A percentile compares a stretch with the other conserved stretches of the same genome.
These are phyloP conservation scores for Umbilicus rupestris DNA, from an alignment of 164 flowering plant species.

Conservation along the genomic window DNA sequence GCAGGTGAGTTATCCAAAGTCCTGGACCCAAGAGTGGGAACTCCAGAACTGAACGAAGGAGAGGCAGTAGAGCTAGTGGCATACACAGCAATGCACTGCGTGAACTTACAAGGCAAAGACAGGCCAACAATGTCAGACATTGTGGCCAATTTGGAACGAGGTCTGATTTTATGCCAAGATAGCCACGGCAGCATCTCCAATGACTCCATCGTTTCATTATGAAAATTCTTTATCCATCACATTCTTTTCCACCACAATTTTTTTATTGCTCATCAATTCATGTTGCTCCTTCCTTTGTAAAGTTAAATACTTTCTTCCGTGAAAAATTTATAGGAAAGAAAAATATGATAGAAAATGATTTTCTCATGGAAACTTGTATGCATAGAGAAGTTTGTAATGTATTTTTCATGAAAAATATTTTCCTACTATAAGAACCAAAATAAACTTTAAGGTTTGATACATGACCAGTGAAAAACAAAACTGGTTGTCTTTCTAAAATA, in stretches of 20 bases:
- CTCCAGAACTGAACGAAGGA: slow-evolving; percentile 52
- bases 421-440: too few species aligned
- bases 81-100: slow-evolving; percentile 82
- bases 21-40: slow-evolving; percentile 59
- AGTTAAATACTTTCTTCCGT: too few species aligned
- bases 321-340: too few species aligned
- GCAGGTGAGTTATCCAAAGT: slow-evolving; percentile 50
- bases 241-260: too few species aligned
- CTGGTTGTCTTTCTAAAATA: background rate
- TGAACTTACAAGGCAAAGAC: slow-evolving; percentile 80
- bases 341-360: too few species aligned
- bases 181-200: slow-evolving; percentile 85
- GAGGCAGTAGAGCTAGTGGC: slow-evolving; percentile 94
- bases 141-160: slow-evolving; percentile 83
- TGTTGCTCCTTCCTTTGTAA: too few species aligned
- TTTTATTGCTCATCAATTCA: too few species aligned
- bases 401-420: too few species aligned
- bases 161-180: slow-evolving; percentile 46
- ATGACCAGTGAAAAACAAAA: background rate
- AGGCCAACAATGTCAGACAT: slow-evolving; percentile 81
- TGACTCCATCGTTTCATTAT: slow-evolving; percentile 36
- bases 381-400: too few species aligned
- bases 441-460: too few species aligned
- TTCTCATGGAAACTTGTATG: too few species aligned
- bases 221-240: background rate